These are phyloP conservation scores for Umbelopsis sp. DNA, from an alignment of 192 early-diverging fungal genomes.

Conservation along the genomic window DNA sequence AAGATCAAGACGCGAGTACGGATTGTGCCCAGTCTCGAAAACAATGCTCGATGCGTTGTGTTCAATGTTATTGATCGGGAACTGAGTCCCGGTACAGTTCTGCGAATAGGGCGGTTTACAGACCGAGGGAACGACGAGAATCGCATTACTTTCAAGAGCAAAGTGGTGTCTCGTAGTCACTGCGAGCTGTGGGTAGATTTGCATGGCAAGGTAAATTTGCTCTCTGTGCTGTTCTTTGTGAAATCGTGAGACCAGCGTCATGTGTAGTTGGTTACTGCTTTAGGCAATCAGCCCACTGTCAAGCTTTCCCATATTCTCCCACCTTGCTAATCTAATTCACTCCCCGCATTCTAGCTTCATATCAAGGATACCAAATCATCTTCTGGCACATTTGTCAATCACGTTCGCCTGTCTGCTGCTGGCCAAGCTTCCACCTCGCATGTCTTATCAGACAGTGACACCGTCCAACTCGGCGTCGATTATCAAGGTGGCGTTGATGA, in stretches of 20 bases:
- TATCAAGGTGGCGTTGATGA: conserved; percentile 87
- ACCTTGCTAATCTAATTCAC: background rate
- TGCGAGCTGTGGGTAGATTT: conserved; percentile 91
- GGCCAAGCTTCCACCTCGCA: conserved; percentile 80
- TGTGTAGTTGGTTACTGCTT: conserved; percentile 7
- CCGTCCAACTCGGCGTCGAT: conserved; percentile 94
- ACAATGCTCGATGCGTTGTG: conserved; percentile 23
- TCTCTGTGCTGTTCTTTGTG: background rate
- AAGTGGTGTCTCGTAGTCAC: conserved; percentile 92
- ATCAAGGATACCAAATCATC: conserved; percentile 94
- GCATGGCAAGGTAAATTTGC: conserved; percentile 41
- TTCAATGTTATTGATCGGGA: conserved; percentile 69
- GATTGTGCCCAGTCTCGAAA: conserved; percentile 22
- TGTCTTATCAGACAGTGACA: conserved; percentile 83
- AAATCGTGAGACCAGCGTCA: conserved; percentile 3
- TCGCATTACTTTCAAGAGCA: conserved; percentile 83
- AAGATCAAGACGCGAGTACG: conserved; percentile 19
- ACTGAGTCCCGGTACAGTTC: conserved; percentile 57
- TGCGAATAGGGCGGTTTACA: conserved; percentile 78
- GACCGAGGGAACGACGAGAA: conserved; percentile 65
- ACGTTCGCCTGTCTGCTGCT: conserved; percentile 87
- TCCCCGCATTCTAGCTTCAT: conserved; percentile 63
- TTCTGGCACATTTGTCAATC: conserved; percentile 96
- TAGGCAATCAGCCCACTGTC: background rate
- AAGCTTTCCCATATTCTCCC: background rate